A percentile compares a stretch with the other conserved stretches of the same genome.
These are phyloP conservation scores for Cryphonectria japonica DNA, from an alignment of 2,329 filamentous ascomycete species.

Conservation along the genomic window DNA sequence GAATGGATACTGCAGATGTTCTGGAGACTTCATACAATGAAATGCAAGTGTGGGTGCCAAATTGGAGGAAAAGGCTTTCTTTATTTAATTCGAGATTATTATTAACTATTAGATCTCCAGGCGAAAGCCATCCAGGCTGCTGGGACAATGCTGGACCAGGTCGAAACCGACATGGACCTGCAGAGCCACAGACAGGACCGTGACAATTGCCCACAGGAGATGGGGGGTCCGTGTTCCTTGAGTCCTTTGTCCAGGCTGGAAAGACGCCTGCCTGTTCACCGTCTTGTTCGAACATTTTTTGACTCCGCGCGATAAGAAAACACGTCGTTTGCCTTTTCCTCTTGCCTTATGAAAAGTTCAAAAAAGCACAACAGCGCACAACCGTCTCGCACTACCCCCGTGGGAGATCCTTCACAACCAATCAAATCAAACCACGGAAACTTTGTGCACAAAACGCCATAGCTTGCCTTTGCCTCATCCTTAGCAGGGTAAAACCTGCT, in stretches of 20 bases:
- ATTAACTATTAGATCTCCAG: slow-evolving; percentile 30
- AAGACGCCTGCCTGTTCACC: slow-evolving; percentile 15
- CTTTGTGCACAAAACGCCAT: slow-evolving; percentile 25
- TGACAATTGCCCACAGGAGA: slow-evolving; percentile 5
- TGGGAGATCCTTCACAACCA: slow-evolving; percentile 10
- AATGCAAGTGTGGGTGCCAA: neutral
- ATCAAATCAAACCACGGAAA: slow-evolving; percentile 7
- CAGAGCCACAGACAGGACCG: slow-evolving; percentile 1
- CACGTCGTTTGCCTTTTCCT: slow-evolving; percentile 18
- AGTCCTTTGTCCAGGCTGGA: neutral
- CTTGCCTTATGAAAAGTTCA: slow-evolving; percentile 16
- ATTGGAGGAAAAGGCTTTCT: slow-evolving; percentile 5
- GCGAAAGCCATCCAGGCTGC: slow-evolving; percentile 10
- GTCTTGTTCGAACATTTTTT: slow-evolving; percentile 6
- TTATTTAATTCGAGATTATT: slow-evolving; percentile 23
- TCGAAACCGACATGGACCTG: neutral
- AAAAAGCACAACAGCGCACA: slow-evolving; percentile 10
- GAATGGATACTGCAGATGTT: neutral
- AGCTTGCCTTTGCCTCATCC: neutral
- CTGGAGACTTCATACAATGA: neutral
- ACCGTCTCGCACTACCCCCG: slow-evolving; percentile 16
- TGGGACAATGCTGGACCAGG: neutral
- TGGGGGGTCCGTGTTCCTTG: neutral
- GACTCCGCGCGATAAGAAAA: neutral
- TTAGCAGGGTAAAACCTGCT: slow-evolving; percentile 15